Evolutionary conservation across 768 basidiomycete genomes (phyloP).

Genomic region (Erythrobasidium yunnanense): DNA sequence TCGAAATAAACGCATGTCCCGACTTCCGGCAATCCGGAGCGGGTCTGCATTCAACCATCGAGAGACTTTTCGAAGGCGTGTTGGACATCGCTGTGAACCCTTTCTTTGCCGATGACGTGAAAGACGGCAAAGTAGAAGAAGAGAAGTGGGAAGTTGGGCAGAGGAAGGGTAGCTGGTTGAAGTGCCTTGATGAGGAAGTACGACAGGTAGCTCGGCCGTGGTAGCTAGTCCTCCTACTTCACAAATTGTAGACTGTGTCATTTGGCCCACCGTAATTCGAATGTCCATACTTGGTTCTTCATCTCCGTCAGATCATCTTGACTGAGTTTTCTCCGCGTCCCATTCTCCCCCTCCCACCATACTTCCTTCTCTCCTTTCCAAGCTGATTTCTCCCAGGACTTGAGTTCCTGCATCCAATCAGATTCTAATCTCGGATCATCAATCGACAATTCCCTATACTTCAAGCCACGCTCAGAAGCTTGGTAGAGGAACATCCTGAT

Average conservation of each 20-base stretch:
- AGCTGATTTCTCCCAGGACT: not conserved
- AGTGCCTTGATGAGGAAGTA: constrained; percentile 2
- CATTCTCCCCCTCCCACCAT: not conserved
- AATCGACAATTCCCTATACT: constrained; percentile 11
- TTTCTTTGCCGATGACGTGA: constrained; percentile 8
- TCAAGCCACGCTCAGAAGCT: constrained; percentile 4
- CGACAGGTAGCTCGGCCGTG: no score
- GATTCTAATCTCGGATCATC: not conserved
- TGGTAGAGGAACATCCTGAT: constrained; percentile 1
- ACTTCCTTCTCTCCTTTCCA: not conserved
- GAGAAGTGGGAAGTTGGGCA: constrained; percentile 1
- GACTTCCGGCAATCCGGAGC: constrained; percentile 80
- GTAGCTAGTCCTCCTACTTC: not conserved
- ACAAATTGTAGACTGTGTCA: not conserved
- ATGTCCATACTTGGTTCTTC: constrained; percentile 9
- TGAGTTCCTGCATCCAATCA: not conserved
- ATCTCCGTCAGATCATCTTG: not conserved
- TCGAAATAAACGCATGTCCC: constrained; percentile 81
- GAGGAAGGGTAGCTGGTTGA: constrained; percentile 3
- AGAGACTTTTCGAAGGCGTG: constrained; percentile 24
- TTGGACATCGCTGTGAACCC: constrained; percentile 21
- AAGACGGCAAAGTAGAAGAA: not conserved
- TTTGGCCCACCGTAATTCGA: constrained; percentile 11
- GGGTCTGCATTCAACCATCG: constrained; percentile 22
- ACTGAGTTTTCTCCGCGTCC: not conserved